phyloP scores from a whole-genome alignment of 176 grass and related monocot species.

The Canna indica region DNA sequence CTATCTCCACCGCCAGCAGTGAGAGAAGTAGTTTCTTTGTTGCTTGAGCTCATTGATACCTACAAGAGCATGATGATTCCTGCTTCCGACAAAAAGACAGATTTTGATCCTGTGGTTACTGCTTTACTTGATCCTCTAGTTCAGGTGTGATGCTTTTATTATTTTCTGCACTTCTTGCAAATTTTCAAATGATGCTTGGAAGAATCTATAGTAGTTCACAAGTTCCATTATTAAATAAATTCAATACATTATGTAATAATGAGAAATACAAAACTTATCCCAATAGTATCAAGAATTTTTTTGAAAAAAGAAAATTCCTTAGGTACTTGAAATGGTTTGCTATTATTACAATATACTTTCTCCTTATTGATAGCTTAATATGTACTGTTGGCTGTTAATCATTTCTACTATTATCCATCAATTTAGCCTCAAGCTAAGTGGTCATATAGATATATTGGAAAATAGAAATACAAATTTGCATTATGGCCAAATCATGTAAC shows the following conservation, averaged over 20 bases:
- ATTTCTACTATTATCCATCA: not conserved
- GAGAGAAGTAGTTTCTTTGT: slow-evolving; percentile 72
- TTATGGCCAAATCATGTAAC: not conserved
- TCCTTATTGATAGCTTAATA: not conserved
- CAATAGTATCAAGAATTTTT: not conserved
- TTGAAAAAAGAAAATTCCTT: too few species aligned
- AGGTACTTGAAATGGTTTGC: not conserved
- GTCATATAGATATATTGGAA: not conserved
- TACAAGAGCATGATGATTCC: slow-evolving; percentile 92
- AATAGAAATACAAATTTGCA: not conserved
- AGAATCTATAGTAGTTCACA: not conserved
- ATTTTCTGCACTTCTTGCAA: slow-evolving; percentile 1
- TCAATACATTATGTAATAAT: not conserved
- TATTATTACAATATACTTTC: not conserved
- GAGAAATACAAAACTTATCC: not conserved
- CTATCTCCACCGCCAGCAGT: slow-evolving; percentile 77
- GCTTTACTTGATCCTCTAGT: slow-evolving; percentile 89
- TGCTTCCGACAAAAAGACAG: slow-evolving; percentile 71
- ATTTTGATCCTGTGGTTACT: slow-evolving; percentile 82
- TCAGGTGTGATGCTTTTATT: slow-evolving; percentile 47
- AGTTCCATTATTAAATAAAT: not conserved
- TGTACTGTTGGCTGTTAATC: not conserved
- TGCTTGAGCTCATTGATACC: slow-evolving; percentile 87
- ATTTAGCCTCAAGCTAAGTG: not conserved
- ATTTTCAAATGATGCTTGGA: slow-evolving; percentile 9